phyloP scores from a whole-genome alignment of 441 rosid genomes.

The Lepidium campestre region DNA sequence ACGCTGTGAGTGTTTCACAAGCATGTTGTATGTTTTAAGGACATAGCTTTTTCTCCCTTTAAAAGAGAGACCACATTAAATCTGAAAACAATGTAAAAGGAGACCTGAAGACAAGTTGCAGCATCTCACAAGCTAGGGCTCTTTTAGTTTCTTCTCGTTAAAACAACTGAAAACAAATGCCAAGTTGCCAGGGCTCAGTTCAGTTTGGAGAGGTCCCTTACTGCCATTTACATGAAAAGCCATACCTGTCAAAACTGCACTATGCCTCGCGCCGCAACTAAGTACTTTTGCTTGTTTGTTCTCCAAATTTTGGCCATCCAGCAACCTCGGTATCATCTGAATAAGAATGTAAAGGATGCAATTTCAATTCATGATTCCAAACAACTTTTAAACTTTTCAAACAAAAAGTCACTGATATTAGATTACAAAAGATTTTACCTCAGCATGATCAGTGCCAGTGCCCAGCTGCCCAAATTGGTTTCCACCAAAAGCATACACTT shows the following conservation, averaged over 20 bases:
- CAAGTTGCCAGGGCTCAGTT: constrained; percentile 22
- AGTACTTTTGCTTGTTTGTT: constrained; percentile 40
- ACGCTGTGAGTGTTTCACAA: not conserved
- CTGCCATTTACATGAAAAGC: not conserved
- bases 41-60: not conserved
- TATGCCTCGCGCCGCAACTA: constrained; percentile 76
- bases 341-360: not conserved
- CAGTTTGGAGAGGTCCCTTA: not conserved
- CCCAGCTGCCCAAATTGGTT: constrained; percentile 84
- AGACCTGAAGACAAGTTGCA: constrained; percentile 27
- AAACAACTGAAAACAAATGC: constrained; percentile 20
- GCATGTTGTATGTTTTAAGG: not conserved
- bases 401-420: not conserved
- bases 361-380: not conserved
- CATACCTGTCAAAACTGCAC: constrained; percentile 60
- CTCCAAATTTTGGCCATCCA: constrained; percentile 52
- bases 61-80: constrained; percentile 12
- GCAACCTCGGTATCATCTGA: constrained; percentile 52
- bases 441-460: constrained; percentile 57
- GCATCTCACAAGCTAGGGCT: constrained; percentile 34
- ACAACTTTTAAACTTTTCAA: not conserved
- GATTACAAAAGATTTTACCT: constrained; percentile 36
- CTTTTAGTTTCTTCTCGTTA: constrained; percentile 31
- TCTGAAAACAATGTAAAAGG: constrained; percentile 23
- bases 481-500: constrained; percentile 68